phyloP scores from a whole-genome alignment of 2,329 filamentous ascomycete species.

The Colletotrichum melonis region DNA sequence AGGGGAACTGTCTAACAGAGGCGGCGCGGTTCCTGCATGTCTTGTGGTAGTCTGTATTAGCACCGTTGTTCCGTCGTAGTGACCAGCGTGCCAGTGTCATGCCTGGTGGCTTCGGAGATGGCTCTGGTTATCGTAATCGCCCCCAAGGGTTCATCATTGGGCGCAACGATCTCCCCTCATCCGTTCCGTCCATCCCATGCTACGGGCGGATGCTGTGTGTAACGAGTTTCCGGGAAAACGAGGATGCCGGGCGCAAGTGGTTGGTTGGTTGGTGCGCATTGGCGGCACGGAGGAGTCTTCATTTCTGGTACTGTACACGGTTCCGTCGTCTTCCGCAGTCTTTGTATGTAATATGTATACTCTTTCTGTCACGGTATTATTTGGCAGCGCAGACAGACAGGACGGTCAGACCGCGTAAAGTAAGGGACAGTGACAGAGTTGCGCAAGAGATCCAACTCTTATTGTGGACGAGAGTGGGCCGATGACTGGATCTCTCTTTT shows the following conservation, averaged over 20 bases:
- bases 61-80: slow-evolving; percentile 1
- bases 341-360: neutral
- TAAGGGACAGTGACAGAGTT: neutral
- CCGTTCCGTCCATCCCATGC: slow-evolving; percentile 18
- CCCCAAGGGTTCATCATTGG: neutral
- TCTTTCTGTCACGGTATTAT: neutral
- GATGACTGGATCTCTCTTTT: slow-evolving; percentile 15
- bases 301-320: neutral
- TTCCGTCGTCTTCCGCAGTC: slow-evolving; percentile 13
- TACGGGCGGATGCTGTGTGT: slow-evolving; percentile 1
- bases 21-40: slow-evolving; percentile 31
- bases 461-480: slow-evolving; percentile 30
- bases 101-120: slow-evolving; percentile 24
- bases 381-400: neutral
- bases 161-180: slow-evolving; percentile 14
- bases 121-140: slow-evolving; percentile 20
- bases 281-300: slow-evolving; percentile 3
- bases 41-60: neutral
- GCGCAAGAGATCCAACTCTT: slow-evolving; percentile 19
- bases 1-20: slow-evolving; percentile 11
- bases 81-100: neutral
- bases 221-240: slow-evolving; percentile 5
- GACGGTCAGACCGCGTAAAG: neutral
- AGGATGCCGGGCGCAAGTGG: neutral
- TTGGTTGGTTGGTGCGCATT: slow-evolving; percentile 17